Percentiles rank a stretch among this genome's conserved stretches.
Evolutionary conservation across 2,329 filamentous ascomycete genomes (phyloP).

Genomic region (Beauveria australis): DNA sequence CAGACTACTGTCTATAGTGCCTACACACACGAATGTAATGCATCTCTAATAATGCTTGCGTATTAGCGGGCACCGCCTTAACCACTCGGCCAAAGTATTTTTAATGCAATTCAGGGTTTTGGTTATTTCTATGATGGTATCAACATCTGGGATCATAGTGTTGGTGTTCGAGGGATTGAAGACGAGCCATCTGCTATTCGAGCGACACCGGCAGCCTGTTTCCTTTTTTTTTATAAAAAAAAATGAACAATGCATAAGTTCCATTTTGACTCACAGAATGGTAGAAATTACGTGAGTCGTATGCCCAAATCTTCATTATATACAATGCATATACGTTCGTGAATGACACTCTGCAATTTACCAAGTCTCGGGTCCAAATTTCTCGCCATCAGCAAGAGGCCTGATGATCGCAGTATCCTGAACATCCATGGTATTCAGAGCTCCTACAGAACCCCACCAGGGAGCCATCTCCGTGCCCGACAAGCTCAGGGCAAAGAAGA

Average conservation of each 20-base stretch:
- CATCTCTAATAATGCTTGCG: neutral
- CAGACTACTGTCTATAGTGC: no score
- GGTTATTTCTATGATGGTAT: neutral
- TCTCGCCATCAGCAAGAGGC: conserved; percentile 18
- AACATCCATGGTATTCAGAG: conserved; percentile 22
- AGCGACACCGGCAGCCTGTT: no score
- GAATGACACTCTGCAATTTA: neutral
- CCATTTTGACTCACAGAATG: neutral
- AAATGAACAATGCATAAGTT: no score
- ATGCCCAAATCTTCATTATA: neutral
- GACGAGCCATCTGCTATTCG: no score
- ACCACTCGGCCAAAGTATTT: neutral
- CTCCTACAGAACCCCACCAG: conserved; percentile 40
- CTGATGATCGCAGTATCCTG: conserved; percentile 18
- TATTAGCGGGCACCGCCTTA: neutral
- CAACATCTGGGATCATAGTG: no score
- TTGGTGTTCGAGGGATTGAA: no score
- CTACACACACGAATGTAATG: neutral
- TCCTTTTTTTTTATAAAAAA: no score
- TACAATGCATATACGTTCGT: neutral
- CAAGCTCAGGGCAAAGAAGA: conserved; percentile 34
- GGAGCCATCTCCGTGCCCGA: conserved; percentile 32
- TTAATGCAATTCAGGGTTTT: neutral
- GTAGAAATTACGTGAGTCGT: neutral
- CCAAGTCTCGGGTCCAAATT: conserved; percentile 18